Evolutionary conservation across 2,329 filamentous ascomycete species (phyloP), one percentile per base, ranked within the genome.

Genomic region (Penicillium sp.): DNA sequence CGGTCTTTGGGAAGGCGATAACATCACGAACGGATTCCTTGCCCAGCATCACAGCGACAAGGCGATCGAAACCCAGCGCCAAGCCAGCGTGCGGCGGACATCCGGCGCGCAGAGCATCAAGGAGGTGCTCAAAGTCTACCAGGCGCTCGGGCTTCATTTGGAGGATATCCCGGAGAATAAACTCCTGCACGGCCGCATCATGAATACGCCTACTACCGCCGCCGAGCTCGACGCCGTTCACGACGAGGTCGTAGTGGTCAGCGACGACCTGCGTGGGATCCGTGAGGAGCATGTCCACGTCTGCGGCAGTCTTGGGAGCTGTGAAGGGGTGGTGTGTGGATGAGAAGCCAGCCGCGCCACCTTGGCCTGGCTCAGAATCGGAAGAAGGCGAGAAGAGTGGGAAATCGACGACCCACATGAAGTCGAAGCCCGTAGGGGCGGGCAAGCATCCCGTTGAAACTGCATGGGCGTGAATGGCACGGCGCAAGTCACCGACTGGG

Each of bases 271-370:
- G 73, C 0, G 90, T 78, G 0, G 94, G 92, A 36, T 91, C 79
- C 0, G 79, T 85, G 33, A 85, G 77, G 1, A 97, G 82, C 0
- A 90, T 73, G 35, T 90, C 86, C 14, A 95, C 81, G 66, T 97
- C 92, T 4, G 77, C 75, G 0, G 80, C 71, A 0, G 83, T 83
- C 31, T 89, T 83, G 0, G 94, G 94, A 0, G 94, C 89, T 0
- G 94, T 99, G 73, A 99, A 99, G 0, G 94, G 94, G 69, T 99
- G 94, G 66, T 99, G 94, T 0, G 92, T 96, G 0, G 92, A 86
- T 9, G 87, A 84, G 63, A 97, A 85, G 4, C 92, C 91, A 0
- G 91, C 84, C 1, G 78, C 71, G 16, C 91, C 91, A 47, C 89
- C 90, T 73, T 97, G 92, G 2, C 90, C 90, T 0, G 89, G 88